Percentiles rank a stretch among this genome's conserved stretches.
Evolutionary conservation across 2,329 filamentous ascomycete genomes (phyloP).

Genomic region (Pseudocercospora cruenta): DNA sequence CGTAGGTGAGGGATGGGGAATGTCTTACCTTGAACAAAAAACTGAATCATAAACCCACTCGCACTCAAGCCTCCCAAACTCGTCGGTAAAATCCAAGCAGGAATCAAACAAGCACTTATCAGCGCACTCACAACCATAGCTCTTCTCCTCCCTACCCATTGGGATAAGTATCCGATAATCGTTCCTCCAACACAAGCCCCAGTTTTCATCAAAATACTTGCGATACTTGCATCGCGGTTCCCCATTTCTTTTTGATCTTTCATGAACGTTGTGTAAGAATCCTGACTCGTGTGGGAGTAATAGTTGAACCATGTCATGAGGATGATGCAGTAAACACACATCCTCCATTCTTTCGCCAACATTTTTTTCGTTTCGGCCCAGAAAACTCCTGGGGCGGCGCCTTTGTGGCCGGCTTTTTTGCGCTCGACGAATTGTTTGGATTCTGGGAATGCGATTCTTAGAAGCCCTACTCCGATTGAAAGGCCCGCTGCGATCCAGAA

Average conservation of each 20-base stretch:
- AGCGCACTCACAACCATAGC: constrained; percentile 66
- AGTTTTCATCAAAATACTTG: constrained; percentile 79
- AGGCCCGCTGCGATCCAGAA: constrained; percentile 69
- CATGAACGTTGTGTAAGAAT: constrained; percentile 83
- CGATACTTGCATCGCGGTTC: constrained; percentile 67
- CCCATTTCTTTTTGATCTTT: constrained; percentile 69
- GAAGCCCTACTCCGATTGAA: constrained; percentile 68
- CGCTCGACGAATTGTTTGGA: constrained; percentile 75
- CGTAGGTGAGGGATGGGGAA: constrained; percentile 29
- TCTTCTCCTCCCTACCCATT: constrained; percentile 73
- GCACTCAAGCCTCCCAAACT: constrained; percentile 63
- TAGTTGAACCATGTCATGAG: constrained; percentile 76
- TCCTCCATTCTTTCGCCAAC: constrained; percentile 71
- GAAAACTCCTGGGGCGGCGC: constrained; percentile 56
- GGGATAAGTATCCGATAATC: constrained; percentile 73
- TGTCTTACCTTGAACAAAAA: constrained; percentile 60
- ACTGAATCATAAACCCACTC: constrained; percentile 70
- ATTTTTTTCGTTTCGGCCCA: constrained; percentile 71
- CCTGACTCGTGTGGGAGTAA: constrained; percentile 79
- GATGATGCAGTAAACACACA: constrained; percentile 72
- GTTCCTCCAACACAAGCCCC: constrained; percentile 76
- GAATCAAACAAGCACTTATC: constrained; percentile 65
- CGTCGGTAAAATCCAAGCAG: constrained; percentile 71
- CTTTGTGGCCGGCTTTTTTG: constrained; percentile 61
- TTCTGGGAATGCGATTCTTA: constrained; percentile 72